A percentile compares a stretch with the other conserved stretches of the same genome.
Conservation (phyloP, 2,329 filamentous ascomycete genomes). For the Hypoxylon sp. region DNA sequence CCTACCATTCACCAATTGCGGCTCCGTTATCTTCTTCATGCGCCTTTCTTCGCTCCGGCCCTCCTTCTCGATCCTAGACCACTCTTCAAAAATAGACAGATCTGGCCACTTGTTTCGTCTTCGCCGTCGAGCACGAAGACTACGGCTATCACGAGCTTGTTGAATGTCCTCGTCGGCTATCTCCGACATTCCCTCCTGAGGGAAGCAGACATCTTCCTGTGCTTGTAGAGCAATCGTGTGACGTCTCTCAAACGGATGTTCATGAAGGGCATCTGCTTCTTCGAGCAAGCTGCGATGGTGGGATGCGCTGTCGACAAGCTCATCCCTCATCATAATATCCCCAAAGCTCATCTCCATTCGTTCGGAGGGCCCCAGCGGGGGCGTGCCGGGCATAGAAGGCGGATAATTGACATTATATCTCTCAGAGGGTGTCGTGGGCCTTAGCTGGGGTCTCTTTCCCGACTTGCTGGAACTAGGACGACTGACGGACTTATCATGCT, state of each 20-base stretch:
- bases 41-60: slow-evolving; percentile 83
- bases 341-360: slow-evolving; percentile 69
- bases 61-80: slow-evolving; percentile 91
- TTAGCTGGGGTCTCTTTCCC: slow-evolving; percentile 54
- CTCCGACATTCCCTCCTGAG: slow-evolving; percentile 81
- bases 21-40: slow-evolving; percentile 92
- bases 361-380: slow-evolving; percentile 62
- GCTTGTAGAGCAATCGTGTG: slow-evolving; percentile 72
- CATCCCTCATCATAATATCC: slow-evolving; percentile 78
- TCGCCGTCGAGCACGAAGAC: slow-evolving; percentile 60
- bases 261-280: slow-evolving; percentile 48
- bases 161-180: slow-evolving; percentile 79
- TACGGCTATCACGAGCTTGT: slow-evolving; percentile 58
- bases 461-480: slow-evolving; percentile 64
- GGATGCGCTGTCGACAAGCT: slow-evolving; percentile 59
- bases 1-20: slow-evolving; percentile 89
- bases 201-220: slow-evolving; percentile 93
- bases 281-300: slow-evolving; percentile 41
- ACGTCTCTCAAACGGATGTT: slow-evolving; percentile 59
- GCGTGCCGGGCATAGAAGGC: slow-evolving; percentile 74
- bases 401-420: slow-evolving; percentile 75
- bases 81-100: slow-evolving; percentile 84
- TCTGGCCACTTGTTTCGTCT: slow-evolving; percentile 87
- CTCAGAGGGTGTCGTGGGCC: slow-evolving; percentile 54
- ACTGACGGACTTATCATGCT: slow-evolving; percentile 50